Evolutionary conservation across 345 rosid genomes (phyloP), one percentile per base, ranked within the genome.

Genomic region (Eucalyptus albens): DNA sequence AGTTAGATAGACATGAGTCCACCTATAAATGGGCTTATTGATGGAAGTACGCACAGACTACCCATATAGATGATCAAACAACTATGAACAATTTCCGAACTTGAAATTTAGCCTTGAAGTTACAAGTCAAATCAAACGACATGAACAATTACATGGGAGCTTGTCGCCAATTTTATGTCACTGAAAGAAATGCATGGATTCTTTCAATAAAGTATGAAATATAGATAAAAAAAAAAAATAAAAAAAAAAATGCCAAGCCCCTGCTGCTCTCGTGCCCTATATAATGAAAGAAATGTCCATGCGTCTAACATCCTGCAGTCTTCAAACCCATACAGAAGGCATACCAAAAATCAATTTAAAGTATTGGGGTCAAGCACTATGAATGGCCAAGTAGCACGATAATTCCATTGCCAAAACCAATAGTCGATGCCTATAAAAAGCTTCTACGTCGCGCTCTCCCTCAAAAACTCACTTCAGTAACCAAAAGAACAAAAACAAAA

Each of bases 231-330:
- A 4, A 56, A 9, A 56, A 2, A 4, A n/a, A n/a, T n/a, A n/a
- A n/a, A 22, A 9, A 56, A 2, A 12, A 22, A 29, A 56, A 22
- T 56, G 62, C 29, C 62, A 56, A 24, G 29, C 62, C 29, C 17
- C 53, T 50, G 29, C 6, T 56, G 29, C 29, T 1, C 29, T 2
- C 29, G 14, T 10, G 14, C 62, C 13, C 29, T 7, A 9, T 0
- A 56, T 56, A 9, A 56, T 24, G 11, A 56, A 56, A 24, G 12
- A 56, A 56, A 56, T 22, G 62, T 24, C 0, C 26, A 56, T 22
- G 26, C 12, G 14, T 56, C 29, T 56, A 56, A 56, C 62, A 56
- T 56, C 62, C 1, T 56, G 62, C 62, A 56, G 29, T 56, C 11
- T 56, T 56, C 62, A 22, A 56, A 9, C 62, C 62, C 62, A 56